Base-by-base conservation (phyloP, 805 yeast genomes). In the Candida cerambycidarum region DNA sequence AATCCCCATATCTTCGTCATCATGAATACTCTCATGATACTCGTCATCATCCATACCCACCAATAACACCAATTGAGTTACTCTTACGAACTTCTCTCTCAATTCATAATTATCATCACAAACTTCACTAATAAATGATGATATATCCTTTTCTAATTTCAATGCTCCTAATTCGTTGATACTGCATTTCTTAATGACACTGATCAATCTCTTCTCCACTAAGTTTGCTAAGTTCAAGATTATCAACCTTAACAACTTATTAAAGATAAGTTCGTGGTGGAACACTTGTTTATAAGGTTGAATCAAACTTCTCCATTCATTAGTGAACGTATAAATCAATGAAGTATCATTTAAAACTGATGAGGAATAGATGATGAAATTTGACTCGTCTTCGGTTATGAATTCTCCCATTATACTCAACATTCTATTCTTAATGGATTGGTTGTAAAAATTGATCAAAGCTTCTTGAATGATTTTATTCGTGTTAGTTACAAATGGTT, bases 131-230 rank as follows among this genome's bases (percentile, higher is more conserved):
- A 93, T 85, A 25, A 92, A 73, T 19, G 78, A 71, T 36, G 89
- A 79, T 16, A 89, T 65, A 57, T 90, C 96, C 45, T 86, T 79
- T 50, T 93, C 98, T 38, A 93, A 67, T 50, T 82, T 85, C 14
- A 89, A 74, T 0, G 95, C 82, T 1, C 97, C 98, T 31, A 86
- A 63, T 52, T 86, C 95, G 56, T 87, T 89, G 46, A 89, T 79
- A 38, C 57, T 60, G 49, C 58, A 67, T 50, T 78, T 80, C 40
- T 79, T 77, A 37, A 83, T 78, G 35, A 86, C 69, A 3, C 71
- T 51, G 80, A 92, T 78, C 21, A 92, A 67, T 52, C 82, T 82
- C 47, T 77, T 73, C 55, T 88, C 96, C 3, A 89, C 54, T 13
- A 76, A 52, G 15, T 66, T 66, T 1, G 89, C 80, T 18, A 87